phyloP scores from a whole-genome alignment of 768 basidiomycete genomes.

The Tylopilus plumbeoviolaceoides region DNA sequence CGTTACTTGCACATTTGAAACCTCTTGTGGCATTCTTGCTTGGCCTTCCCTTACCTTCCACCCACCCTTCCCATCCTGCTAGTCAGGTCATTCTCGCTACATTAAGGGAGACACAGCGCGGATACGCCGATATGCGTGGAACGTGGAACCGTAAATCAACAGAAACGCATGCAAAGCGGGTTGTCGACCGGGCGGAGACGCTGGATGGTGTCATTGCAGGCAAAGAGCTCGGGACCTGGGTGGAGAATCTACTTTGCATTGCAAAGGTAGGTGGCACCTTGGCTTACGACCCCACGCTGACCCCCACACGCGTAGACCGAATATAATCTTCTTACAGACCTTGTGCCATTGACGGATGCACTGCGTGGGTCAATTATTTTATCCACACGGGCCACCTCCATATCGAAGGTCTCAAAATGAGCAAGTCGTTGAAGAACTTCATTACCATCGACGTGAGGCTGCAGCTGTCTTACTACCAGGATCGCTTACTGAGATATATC shows the following conservation, averaged over 20 bases:
- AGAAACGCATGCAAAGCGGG: slow-evolving; percentile 64
- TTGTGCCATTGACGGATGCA: slow-evolving; percentile 71
- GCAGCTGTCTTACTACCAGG: background rate
- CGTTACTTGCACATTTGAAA: slow-evolving; percentile 48
- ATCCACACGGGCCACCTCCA: slow-evolving; percentile 97
- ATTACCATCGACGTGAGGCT: slow-evolving; percentile 85
- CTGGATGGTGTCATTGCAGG: slow-evolving; percentile 64
- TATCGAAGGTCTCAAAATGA: slow-evolving; percentile 99
- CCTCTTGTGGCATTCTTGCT: slow-evolving; percentile 70
- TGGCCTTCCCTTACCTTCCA: slow-evolving; percentile 68
- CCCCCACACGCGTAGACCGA: slow-evolving; percentile 47
- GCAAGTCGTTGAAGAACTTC: slow-evolving; percentile 98
- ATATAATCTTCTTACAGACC: slow-evolving; percentile 57
- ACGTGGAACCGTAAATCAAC: slow-evolving; percentile 72
- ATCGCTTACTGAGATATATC: slow-evolving; percentile 1
- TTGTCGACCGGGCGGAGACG: slow-evolving; percentile 67
- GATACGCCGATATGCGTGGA: slow-evolving; percentile 85
- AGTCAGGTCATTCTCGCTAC: slow-evolving; percentile 59
- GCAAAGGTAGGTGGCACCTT: slow-evolving; percentile 49
- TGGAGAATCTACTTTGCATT: slow-evolving; percentile 57
- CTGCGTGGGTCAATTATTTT: slow-evolving; percentile 98
- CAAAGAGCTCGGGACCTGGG: slow-evolving; percentile 69
- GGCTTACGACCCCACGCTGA: background rate
- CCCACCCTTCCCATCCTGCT: slow-evolving; percentile 81
- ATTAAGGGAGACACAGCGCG: slow-evolving; percentile 72